phyloP scores from a whole-genome alignment of 164 flowering plant species.

The Vitis rupestris region DNA sequence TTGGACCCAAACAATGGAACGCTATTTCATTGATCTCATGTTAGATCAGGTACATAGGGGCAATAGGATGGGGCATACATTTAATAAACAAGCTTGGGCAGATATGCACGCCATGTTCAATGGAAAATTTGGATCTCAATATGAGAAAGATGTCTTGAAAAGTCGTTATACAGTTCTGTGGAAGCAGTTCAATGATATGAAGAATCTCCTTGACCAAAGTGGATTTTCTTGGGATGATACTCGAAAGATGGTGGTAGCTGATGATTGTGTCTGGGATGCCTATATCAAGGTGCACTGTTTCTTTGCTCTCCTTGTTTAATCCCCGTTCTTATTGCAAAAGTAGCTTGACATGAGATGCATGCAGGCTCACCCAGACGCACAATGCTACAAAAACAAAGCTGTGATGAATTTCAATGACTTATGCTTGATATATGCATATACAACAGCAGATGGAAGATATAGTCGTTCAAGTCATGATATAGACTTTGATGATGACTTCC shows the following conservation, averaged over 20 bases:
- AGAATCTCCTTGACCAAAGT: constrained; percentile 13
- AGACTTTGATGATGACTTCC: too few relatives aligned
- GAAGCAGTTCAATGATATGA: constrained; percentile 7
- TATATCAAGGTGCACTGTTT: constrained; percentile 18
- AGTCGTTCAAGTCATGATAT: neutral
- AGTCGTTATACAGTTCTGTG: constrained; percentile 9
- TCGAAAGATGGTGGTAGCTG: constrained; percentile 15
- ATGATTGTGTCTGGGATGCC: constrained; percentile 20
- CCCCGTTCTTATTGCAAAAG: neutral
- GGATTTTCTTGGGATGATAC: constrained; percentile 21
- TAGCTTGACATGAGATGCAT: neutral
- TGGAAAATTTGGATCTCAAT: constrained; percentile 10
- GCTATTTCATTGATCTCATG: constrained; percentile 8
- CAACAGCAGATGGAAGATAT: constrained; percentile 4
- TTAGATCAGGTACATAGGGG: constrained; percentile 15
- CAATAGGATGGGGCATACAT: constrained; percentile 8
- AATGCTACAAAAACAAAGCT: constrained; percentile 2
- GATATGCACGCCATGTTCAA: constrained; percentile 9
- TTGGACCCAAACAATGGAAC: too few relatives aligned
- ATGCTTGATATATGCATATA: constrained; percentile 4
- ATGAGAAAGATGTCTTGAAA: constrained; percentile 1
- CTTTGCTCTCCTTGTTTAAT: neutral
- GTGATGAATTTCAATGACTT: constrained; percentile 16
- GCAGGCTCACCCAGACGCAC: constrained; percentile 19
- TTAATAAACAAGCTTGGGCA: constrained; percentile 10